phyloP scores from a whole-genome alignment of 1,139 yeast species.

The Nakaseomyces kungkrabaensis region DNA sequence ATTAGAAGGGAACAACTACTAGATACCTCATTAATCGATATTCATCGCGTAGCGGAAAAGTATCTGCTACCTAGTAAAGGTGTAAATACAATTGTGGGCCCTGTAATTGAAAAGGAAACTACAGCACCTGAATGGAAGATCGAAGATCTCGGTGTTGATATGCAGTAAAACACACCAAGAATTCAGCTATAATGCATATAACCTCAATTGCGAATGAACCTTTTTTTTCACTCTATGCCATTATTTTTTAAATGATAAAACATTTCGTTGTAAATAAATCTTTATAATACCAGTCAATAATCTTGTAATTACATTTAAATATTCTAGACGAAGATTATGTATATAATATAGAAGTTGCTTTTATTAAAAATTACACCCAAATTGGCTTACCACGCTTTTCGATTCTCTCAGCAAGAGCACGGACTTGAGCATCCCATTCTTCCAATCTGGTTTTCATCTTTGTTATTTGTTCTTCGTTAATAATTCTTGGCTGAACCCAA shows the following conservation, averaged over 20 bases:
- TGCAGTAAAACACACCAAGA: not conserved
- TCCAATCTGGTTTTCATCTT: conserved; percentile 64
- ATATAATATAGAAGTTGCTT: too few relatives aligned
- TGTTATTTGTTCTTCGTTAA: conserved; percentile 70
- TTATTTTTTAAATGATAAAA: too few relatives aligned
- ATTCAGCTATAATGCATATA: too few relatives aligned
- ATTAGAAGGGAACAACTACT: conserved; percentile 64
- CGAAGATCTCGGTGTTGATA: conserved; percentile 3
- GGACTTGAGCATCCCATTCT: conserved; percentile 71
- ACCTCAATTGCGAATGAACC: too few relatives aligned
- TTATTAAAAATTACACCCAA: conserved; percentile 33
- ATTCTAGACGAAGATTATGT: too few relatives aligned
- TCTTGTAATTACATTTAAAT: not conserved
- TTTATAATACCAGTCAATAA: too few relatives aligned
- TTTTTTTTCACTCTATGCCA: too few relatives aligned
- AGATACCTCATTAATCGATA: conserved; percentile 52
- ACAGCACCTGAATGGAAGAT: conserved; percentile 12
- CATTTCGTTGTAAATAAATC: too few relatives aligned
- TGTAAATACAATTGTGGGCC: conserved; percentile 22
- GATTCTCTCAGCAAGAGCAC: conserved; percentile 51
- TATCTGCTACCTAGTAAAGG: conserved; percentile 8
- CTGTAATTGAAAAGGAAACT: conserved; percentile 8
- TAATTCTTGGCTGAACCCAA: conserved; percentile 94
- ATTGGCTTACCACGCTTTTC: conserved; percentile 48
- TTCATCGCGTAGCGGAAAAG: conserved; percentile 28